A percentile compares a stretch with the other conserved stretches of the same genome.
These are phyloP conservation scores for Pyrrhoderma noxium DNA, from an alignment of 1,284 basidiomycete genomes.

Conservation along the genomic window DNA sequence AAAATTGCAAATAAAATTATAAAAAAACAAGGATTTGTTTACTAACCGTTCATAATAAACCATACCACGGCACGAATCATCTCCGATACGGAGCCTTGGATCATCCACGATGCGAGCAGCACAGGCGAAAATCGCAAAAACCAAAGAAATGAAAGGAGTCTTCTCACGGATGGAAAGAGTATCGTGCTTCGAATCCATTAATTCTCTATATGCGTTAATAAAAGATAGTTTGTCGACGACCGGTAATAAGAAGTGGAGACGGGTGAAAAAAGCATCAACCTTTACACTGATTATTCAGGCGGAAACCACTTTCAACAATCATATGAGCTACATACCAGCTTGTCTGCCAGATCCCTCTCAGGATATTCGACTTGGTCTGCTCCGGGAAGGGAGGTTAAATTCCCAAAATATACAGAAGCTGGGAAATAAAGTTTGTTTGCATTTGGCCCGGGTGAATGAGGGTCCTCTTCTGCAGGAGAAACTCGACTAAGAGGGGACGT, in stretches of 20 bases:
- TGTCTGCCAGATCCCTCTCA: conserved; percentile 73
- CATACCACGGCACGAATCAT: conserved; percentile 80
- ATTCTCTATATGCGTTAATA: conserved; percentile 55
- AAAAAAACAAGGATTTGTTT: neutral
- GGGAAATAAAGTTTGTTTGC: conserved; percentile 84
- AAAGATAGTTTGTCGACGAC: conserved; percentile 79
- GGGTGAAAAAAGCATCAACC: conserved; percentile 79
- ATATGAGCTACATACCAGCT: conserved; percentile 44
- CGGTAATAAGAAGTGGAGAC: conserved; percentile 80
- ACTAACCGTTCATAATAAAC: conserved; percentile 75
- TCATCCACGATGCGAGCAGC: conserved; percentile 74
- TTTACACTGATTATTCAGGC: conserved; percentile 25
- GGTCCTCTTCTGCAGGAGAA: conserved; percentile 77
- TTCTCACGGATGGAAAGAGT: conserved; percentile 44
- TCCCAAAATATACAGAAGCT: conserved; percentile 81
- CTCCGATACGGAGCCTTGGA: conserved; percentile 52
- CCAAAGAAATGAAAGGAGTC: conserved; percentile 65
- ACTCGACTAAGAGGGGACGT: conserved; percentile 67
- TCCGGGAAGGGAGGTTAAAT: conserved; percentile 73
- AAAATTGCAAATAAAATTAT: conserved; percentile 20
- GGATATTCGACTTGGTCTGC: conserved; percentile 86
- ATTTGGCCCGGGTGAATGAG: conserved; percentile 63
- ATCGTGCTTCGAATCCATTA: conserved; percentile 68
- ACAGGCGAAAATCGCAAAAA: conserved; percentile 81
- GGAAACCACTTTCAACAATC: conserved; percentile 19